Evolutionary conservation across 331 rosid species (phyloP).

Genomic region (Acacia pycnantha): DNA sequence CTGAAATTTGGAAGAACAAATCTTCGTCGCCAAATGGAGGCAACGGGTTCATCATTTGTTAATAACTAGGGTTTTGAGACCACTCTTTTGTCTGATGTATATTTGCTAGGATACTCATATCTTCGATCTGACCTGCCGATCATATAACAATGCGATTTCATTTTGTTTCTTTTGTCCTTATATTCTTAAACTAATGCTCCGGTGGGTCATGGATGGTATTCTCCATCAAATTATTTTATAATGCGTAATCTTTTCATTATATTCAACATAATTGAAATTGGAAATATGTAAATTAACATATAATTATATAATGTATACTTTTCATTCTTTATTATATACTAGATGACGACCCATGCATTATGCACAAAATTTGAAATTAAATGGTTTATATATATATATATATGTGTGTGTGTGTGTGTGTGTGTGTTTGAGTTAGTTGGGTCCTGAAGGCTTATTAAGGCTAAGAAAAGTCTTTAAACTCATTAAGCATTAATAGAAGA

Average conservation of each 20-base stretch:
- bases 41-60: constrained; percentile 28
- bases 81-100: constrained; percentile 17
- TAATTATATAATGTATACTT: background rate
- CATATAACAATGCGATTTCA: background rate
- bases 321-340: background rate
- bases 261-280: background rate
- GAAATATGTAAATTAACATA: background rate
- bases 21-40: background rate
- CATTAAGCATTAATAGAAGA: too few species aligned
- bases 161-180: background rate
- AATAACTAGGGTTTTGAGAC: constrained; percentile 38
- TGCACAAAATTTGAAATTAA: background rate
- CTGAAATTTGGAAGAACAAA: background rate
- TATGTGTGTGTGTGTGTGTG: background rate
- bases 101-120: constrained; percentile 35
- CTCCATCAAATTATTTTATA: background rate
- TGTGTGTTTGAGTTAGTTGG: background rate
- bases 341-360: background rate
- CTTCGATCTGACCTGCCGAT: constrained; percentile 30
- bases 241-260: background rate
- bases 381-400: background rate
- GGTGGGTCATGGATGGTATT: constrained; percentile 24
- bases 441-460: background rate
- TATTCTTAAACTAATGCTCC: constrained; percentile 7
- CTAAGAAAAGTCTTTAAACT: background rate